Base-by-base conservation (phyloP, 345 rosid genomes). In the Odontarrhena argentea region DNA sequence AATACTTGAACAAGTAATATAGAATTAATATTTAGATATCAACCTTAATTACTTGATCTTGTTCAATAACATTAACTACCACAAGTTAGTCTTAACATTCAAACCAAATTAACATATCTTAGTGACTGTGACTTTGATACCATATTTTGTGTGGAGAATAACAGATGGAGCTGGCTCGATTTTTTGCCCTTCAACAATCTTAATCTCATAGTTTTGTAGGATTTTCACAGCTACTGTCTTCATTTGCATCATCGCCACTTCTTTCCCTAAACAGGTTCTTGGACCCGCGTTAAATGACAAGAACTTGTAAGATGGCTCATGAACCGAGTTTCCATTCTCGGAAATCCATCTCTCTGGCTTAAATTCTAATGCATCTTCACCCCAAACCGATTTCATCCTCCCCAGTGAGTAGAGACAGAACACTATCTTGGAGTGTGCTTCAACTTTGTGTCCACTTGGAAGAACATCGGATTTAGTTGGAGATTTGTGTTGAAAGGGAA, bases 261-360 rank as follows among this genome's bases (percentile, higher is more conserved):
- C 85, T 66, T 82, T 85, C 18, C 91, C 91, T 0, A 85, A 4
- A 59, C 89, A 85, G 58, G 83, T 81, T 64, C 86, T 82, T 2
- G 91, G 91, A 47, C 89, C 89, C 0, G 86, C 90, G 69, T 78
- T 83, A 60, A 87, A 87, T 2, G 87, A 73, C 1, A 78, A 42
- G 63, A 87, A 87, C 80, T 86, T 84, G 67, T 78, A 80, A 0
- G 89, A 81, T 9, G 91, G 89, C 53, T 74, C 70, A 45, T 53
- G 73, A 11, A 37, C 35, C 4, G 63, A 59, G 18, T 42, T 72
- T 54, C 80, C 85, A 7, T 24, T 47, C 30, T 63, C 65, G 14
- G 76, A 72, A 52, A 82, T 73, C 80, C 83, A 79, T 55, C 81
- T 79, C 30, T 79, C 81, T 0, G 80, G 86, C 60, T 61, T 82